Evolutionary conservation across 345 rosid species (phyloP).

Genomic region (Chamaenerion angustifolium): DNA sequence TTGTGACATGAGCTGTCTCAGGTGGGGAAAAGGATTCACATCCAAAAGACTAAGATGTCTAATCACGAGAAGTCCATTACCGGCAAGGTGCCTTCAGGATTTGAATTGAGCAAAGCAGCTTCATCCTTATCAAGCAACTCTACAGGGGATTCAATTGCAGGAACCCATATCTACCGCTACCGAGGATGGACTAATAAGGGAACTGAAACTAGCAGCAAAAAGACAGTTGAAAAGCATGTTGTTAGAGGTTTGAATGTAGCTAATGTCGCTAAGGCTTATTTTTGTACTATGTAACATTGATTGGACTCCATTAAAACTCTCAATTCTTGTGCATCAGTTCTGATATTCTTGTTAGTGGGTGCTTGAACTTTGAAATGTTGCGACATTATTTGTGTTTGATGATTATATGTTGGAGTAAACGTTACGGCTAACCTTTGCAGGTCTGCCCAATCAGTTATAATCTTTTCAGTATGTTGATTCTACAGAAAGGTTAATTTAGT

Average conservation of each 20-base stretch:
- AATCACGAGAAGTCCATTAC: constrained; percentile 7
- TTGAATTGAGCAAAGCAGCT: constrained; percentile 24
- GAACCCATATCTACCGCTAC: constrained; percentile 11
- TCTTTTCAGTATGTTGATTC: no score
- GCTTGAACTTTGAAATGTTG: no score
- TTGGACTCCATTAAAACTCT: no score
- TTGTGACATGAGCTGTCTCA: constrained; percentile 7
- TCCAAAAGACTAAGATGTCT: constrained; percentile 26
- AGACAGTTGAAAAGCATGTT: constrained; percentile 15
- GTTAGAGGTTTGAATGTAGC: no score
- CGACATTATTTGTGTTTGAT: background rate
- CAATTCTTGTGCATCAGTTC: no score
- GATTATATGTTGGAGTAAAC: no score
- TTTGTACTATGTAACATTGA: no score
- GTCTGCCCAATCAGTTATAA: no score
- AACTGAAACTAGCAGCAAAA: constrained; percentile 3
- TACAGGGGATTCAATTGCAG: constrained; percentile 30
- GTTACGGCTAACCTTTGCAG: no score
- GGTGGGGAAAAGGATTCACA: constrained; percentile 44
- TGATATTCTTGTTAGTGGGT: no score
- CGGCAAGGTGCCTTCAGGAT: constrained; percentile 15
- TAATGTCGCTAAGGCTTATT: no score
- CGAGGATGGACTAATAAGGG: constrained; percentile 9
- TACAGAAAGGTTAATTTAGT: no score
- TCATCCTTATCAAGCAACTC: constrained; percentile 54